Percentiles rank a stretch among this genome's conserved stretches.
phyloP scores from a whole-genome alignment of 768 basidiomycete genomes.

The Calocybe gangraenosa region DNA sequence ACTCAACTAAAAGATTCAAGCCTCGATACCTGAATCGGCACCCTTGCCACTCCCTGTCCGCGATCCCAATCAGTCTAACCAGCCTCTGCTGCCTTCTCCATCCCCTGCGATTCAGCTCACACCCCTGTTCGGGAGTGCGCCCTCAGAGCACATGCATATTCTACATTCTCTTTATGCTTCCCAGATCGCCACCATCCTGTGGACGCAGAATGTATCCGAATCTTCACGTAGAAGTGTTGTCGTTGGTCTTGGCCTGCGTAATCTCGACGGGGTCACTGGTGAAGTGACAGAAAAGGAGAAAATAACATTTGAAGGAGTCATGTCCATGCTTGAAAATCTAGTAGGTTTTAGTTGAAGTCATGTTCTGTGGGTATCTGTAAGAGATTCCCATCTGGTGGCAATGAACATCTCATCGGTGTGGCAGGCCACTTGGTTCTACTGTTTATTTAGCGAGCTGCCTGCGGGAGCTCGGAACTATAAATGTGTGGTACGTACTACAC shows the following conservation, averaged over 20 bases:
- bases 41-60: slow-evolving; percentile 39
- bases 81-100: slow-evolving; percentile 47
- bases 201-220: slow-evolving; percentile 49
- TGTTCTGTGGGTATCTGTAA: too few species aligned
- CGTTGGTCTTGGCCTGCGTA: slow-evolving; percentile 69
- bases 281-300: slow-evolving; percentile 36
- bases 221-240: slow-evolving; percentile 56
- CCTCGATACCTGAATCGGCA: slow-evolving; percentile 61
- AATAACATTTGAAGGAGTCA: slow-evolving; percentile 43
- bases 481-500: too few species aligned
- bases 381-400: too few species aligned
- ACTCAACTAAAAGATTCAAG: slow-evolving; percentile 67
- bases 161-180: slow-evolving; percentile 77
- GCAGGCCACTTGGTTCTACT: too few species aligned
- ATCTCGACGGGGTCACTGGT: slow-evolving; percentile 22
- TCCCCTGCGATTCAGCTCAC: slow-evolving; percentile 72
- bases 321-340: slow-evolving; percentile 39
- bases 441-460: too few species aligned
- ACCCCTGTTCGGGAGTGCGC: slow-evolving; percentile 71
- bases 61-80: slow-evolving; percentile 30
- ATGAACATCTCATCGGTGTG: too few species aligned
- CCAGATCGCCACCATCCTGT: slow-evolving; percentile 86
- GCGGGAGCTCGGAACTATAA: too few species aligned
- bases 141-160: slow-evolving; percentile 63
- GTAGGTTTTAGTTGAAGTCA: slow-evolving; percentile 18